Evolutionary conservation across 2,329 filamentous ascomycete species (phyloP).

Genomic region (Sphaerulina vaccinii): DNA sequence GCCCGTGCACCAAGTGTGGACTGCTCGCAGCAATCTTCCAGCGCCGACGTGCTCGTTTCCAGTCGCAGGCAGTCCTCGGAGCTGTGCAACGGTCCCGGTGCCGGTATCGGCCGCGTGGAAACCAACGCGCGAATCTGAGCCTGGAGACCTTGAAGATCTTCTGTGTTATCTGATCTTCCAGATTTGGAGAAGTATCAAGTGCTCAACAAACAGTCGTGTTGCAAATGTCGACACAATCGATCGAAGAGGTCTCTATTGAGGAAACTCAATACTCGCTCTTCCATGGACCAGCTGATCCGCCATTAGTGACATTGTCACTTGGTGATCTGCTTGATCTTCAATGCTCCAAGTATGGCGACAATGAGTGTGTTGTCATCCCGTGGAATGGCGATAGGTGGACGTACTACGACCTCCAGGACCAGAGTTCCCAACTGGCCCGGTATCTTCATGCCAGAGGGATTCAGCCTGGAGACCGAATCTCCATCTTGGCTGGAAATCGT

Average conservation of each 20-base stretch:
- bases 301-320: constrained; percentile 68
- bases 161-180: constrained; percentile 13
- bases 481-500: constrained; percentile 68
- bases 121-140: neutral
- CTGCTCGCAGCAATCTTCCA: no score
- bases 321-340: constrained; percentile 72
- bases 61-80: no score
- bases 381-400: constrained; percentile 75
- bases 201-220: constrained; percentile 11
- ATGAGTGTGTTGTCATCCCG: constrained; percentile 70
- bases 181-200: constrained; percentile 3
- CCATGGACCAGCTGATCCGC: constrained; percentile 66
- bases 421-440: constrained; percentile 42
- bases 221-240: constrained; percentile 7
- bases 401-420: constrained; percentile 47
- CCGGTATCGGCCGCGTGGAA: constrained; percentile 12
- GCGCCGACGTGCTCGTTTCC: no score
- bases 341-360: constrained; percentile 61
- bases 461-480: constrained; percentile 66
- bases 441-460: constrained; percentile 64
- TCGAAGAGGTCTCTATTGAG: constrained; percentile 17
- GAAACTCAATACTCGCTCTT: constrained; percentile 54
- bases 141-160: neutral
- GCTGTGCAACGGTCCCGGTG: no score
- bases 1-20: no score